A percentile compares a stretch with the other conserved stretches of the same genome.
Evolutionary conservation across 1,139 yeast genomes (phyloP).

Genomic region (Lodderomyces margitis): DNA sequence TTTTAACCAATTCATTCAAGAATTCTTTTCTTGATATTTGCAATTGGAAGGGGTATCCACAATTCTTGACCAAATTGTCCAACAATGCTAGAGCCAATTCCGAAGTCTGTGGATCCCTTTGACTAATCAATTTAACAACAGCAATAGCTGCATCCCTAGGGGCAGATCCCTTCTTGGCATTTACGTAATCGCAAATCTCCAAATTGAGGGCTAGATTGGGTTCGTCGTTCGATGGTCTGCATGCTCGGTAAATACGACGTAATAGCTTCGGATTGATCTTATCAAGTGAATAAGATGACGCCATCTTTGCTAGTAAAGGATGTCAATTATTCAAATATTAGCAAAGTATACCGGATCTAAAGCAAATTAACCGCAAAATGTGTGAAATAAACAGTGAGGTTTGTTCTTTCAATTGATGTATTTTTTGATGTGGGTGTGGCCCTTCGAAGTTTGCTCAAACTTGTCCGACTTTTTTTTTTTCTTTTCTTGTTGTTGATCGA

Average conservation of each 20-base stretch:
- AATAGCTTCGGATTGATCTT: slow-evolving; percentile 58
- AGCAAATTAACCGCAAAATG: too few species aligned
- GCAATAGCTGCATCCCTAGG: slow-evolving; percentile 94
- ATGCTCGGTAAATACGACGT: slow-evolving; percentile 79
- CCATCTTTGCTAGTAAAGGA: slow-evolving; percentile 6
- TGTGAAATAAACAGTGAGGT: too few species aligned
- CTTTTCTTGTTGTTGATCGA: too few species aligned
- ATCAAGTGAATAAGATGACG: slow-evolving; percentile 39
- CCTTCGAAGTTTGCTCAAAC: not conserved
- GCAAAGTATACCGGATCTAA: not conserved
- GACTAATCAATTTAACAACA: slow-evolving; percentile 81
- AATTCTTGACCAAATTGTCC: slow-evolving; percentile 91
- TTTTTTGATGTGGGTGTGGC: not conserved
- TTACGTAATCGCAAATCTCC: slow-evolving; percentile 91
- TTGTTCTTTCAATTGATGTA: not conserved
- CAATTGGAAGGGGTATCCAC: slow-evolving; percentile 95
- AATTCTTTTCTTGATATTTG: slow-evolving; percentile 95
- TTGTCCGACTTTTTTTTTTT: not conserved
- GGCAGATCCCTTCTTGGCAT: slow-evolving; percentile 85
- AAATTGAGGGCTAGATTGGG: slow-evolving; percentile 87
- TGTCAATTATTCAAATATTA: not conserved
- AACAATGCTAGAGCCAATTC: slow-evolving; percentile 58
- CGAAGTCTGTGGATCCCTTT: slow-evolving; percentile 76
- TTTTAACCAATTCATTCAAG: slow-evolving; percentile 83
- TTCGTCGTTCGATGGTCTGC: slow-evolving; percentile 78